Percentiles rank a stretch among this genome's conserved stretches.
These are phyloP conservation scores for Tricholoma matsutake DNA, from an alignment of 768 basidiomycete genomes.

Conservation along the genomic window DNA sequence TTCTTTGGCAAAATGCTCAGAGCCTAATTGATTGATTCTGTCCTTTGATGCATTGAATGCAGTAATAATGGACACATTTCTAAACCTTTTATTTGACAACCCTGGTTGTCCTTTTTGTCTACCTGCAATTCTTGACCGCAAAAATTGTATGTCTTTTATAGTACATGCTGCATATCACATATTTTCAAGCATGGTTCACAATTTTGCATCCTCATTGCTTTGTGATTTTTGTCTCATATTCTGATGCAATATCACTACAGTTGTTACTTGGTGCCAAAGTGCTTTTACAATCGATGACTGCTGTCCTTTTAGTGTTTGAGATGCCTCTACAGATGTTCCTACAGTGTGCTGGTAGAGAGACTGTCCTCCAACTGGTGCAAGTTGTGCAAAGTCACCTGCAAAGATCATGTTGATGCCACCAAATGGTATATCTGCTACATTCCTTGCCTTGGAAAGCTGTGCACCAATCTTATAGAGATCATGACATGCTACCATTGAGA, in stretches of 20 bases:
- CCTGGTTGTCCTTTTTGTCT: conserved; percentile 15
- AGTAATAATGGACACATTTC: conserved; percentile 34
- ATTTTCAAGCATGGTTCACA: conserved; percentile 27
- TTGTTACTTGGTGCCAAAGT: too few species aligned
- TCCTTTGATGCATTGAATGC: conserved; percentile 27
- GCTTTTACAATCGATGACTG: conserved; percentile 25
- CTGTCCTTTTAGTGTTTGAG: conserved; percentile 13
- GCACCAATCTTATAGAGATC: conserved; percentile 26
- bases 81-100: too few species aligned
- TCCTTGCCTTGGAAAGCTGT: conserved; percentile 17
- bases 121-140: conserved; percentile 27
- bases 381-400: conserved; percentile 42
- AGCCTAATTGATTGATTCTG: conserved; percentile 28
- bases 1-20: conserved; percentile 29
- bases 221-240: conserved; percentile 31
- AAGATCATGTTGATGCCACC: conserved; percentile 37
- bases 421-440: conserved; percentile 23
- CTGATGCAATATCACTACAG: conserved; percentile 30
- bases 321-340: too few species aligned
- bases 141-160: conserved; percentile 19
- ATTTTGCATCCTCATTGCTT: conserved; percentile 19
- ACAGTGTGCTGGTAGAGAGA: conserved; percentile 9
- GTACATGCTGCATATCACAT: conserved; percentile 34
- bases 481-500: conserved; percentile 37
- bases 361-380: conserved; percentile 24